A percentile compares a stretch with the other conserved stretches of the same genome.
These are phyloP conservation scores for Thinopyrum obtusiflorum DNA, from an alignment of 202 grass and related monocot genomes.

Conservation along the genomic window DNA sequence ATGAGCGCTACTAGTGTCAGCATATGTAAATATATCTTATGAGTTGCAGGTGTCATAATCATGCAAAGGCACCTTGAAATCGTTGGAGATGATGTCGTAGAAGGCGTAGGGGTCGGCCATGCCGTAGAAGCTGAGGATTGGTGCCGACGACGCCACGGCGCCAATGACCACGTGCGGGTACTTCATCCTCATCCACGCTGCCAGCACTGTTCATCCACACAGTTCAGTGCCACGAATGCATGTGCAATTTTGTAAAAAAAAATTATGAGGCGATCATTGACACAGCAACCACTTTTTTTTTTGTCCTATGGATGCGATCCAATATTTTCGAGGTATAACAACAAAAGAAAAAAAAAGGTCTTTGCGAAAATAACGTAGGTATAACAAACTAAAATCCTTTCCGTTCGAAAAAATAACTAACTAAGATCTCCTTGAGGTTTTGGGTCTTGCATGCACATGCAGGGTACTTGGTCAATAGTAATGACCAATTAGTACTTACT, in stretches of 20 bases:
- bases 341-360: not conserved
- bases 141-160: slow-evolving; percentile 61
- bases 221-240: not conserved
- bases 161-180: slow-evolving; percentile 61
- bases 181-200: slow-evolving; percentile 67
- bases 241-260: not conserved
- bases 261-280: not conserved
- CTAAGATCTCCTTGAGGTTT: not conserved
- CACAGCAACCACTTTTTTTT: not conserved
- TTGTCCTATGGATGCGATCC: not conserved
- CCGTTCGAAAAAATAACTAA: not conserved
- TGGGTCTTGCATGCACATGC: not conserved
- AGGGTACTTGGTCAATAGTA: not conserved
- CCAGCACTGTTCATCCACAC: slow-evolving; percentile 34
- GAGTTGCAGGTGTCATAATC: not conserved
- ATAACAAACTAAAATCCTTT: not conserved
- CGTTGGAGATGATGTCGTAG: slow-evolving; percentile 32
- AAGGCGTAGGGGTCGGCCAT: slow-evolving; percentile 52
- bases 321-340: not conserved
- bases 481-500: slow-evolving; percentile 23
- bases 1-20: not conserved
- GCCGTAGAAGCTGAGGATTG: slow-evolving; percentile 52
- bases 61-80: slow-evolving; percentile 42
- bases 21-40: not conserved
- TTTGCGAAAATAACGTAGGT: not conserved